Base-by-base conservation (phyloP, 1,139 yeast species). In the Debaryomyces udenii region DNA sequence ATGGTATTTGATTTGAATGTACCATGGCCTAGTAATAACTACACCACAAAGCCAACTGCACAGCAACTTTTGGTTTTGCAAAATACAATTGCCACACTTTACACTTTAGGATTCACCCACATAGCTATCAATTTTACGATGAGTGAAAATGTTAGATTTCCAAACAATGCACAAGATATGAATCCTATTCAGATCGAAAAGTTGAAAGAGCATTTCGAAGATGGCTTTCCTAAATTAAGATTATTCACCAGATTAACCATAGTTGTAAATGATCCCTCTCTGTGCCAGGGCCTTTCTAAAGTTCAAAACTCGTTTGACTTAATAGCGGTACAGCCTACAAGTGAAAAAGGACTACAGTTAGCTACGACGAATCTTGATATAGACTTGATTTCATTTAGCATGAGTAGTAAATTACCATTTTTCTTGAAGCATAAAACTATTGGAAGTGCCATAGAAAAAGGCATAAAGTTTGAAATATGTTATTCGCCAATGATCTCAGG, bases 381-480 rank as follows among this genome's bases (percentile, higher is more conserved):
- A 30, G 98, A 93, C 63, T 50, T 93, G 27, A 78, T 93, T 27
- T 82, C 96, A 1, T 74, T 93, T 40, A 82, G 86, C 45, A 76
- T 86, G 58, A 66, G 78, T 13, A 69, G 74, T 31, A 75, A 89
- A 44, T 66, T 89, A 36, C 94, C 96, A 0, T 84, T 81, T 51
- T 87, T 80, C 59, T 68, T 93, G 49, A 85, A 86, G 50, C 96
- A 89, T 65, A 88, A 90, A 55, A 81, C 89, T 0, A 75, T 90
- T 7, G 86, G 96, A 31, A 81, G 89, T 35, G 97, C 95, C 1
- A 74, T 87, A 13, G 85, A 84, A 14, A 78, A 86, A 43, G 99
- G 99, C 1, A 77, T 90, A 35, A 81, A 81, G 50, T 78, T 93
- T 50, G 99, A 93, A 59, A 75, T 93, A 10, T 75, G 81, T 41